These are phyloP conservation scores for Vitis riparia DNA, from an alignment of 164 flowering plant genomes.

Conservation along the genomic window DNA sequence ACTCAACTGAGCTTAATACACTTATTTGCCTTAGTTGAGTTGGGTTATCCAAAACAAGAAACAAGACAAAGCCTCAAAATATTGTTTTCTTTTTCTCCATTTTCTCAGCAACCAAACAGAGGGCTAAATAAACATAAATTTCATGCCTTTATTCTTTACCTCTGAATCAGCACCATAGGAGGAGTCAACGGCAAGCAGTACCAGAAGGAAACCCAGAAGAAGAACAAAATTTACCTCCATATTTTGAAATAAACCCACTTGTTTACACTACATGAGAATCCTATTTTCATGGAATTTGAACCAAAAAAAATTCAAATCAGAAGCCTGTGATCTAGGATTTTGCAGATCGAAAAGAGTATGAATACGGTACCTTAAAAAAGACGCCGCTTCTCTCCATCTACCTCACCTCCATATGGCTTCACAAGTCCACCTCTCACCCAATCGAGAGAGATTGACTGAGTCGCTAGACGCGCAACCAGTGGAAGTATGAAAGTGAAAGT, in stretches of 20 bases:
- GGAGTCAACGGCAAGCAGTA: conserved; percentile 11
- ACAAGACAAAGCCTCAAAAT: too few relatives aligned
- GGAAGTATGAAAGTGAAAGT: too few relatives aligned
- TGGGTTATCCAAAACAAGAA: too few relatives aligned
- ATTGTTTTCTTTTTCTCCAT: too few relatives aligned
- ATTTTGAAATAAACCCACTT: conserved; percentile 15
- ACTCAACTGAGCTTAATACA: too few relatives aligned
- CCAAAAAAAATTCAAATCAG: neutral
- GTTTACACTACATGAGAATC: conserved; percentile 5
- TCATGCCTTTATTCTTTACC: conserved; percentile 17
- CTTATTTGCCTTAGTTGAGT: too few relatives aligned
- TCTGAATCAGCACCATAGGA: conserved; percentile 24
- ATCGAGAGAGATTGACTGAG: too few relatives aligned
- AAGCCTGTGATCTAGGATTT: neutral
- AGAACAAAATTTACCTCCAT: conserved; percentile 27
- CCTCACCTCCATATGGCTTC: neutral
- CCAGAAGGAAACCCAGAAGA: conserved; percentile 13
- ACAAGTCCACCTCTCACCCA: neutral
- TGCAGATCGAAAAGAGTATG: neutral
- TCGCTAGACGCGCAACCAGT: too few relatives aligned
- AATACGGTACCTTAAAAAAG: neutral
- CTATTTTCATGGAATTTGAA: conserved; percentile 6
- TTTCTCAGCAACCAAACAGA: too few relatives aligned
- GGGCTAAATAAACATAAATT: neutral
- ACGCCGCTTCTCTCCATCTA: neutral